phyloP scores from a whole-genome alignment of 177 flowering plant species.

The Telopea speciosissima region DNA sequence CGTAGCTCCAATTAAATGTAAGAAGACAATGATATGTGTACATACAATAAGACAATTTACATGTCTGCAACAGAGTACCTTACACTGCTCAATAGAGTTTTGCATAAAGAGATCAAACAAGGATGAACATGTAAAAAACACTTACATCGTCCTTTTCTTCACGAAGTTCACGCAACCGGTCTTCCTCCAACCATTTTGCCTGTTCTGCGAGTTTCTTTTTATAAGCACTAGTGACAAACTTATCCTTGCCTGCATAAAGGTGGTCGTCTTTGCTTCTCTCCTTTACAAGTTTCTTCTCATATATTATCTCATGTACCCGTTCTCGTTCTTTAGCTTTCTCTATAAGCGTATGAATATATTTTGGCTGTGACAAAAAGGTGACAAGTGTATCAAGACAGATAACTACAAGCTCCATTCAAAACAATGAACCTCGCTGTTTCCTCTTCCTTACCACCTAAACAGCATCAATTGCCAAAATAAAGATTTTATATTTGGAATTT shows the following conservation, averaged over 20 bases:
- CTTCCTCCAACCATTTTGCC: conserved; percentile 80
- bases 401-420: not conserved
- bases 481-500: not conserved
- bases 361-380: conserved; percentile 44
- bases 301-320: conserved; percentile 66
- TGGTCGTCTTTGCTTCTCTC: conserved; percentile 89
- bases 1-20: too few relatives aligned
- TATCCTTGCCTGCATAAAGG: conserved; percentile 77
- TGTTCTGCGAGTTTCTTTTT: conserved; percentile 90
- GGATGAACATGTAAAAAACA: conserved; percentile 6
- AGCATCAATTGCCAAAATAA: too few relatives aligned
- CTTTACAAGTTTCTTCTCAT: conserved; percentile 80
- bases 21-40: not conserved
- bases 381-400: not conserved
- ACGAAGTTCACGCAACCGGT: conserved; percentile 59
- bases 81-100: not conserved
- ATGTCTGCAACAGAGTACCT: not conserved
- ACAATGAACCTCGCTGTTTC: not conserved
- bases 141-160: conserved; percentile 91
- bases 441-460: not conserved
- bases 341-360: conserved; percentile 54
- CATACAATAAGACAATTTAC: too few relatives aligned
- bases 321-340: conserved; percentile 70
- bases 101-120: not conserved
- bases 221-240: conserved; percentile 88